Percentiles rank a stretch among this genome's conserved stretches.
Evolutionary conservation across 2,329 filamentous ascomycete genomes (phyloP).

Genomic region (Arachnomyces sp.): DNA sequence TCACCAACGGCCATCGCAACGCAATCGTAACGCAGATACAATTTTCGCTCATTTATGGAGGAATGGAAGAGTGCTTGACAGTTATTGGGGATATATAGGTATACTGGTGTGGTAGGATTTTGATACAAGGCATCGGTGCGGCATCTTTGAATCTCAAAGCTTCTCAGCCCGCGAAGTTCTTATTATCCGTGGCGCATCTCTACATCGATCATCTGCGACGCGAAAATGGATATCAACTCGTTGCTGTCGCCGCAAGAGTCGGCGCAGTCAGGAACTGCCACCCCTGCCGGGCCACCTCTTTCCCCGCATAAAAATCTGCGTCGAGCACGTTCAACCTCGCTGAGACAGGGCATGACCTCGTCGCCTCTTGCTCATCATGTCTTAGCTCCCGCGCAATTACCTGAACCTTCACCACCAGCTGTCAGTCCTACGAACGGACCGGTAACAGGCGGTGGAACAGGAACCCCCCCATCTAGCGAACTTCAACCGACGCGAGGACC

Average conservation of each 20-base stretch:
- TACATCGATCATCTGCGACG: not conserved
- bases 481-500: conserved; percentile 30
- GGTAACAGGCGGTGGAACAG: conserved; percentile 21
- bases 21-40: too few species aligned
- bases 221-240: conserved; percentile 38
- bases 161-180: too few species aligned
- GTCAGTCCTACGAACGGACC: conserved; percentile 24
- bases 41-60: too few species aligned
- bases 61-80: too few species aligned
- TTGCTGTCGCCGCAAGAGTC: conserved; percentile 38
- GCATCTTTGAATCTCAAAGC: too few species aligned
- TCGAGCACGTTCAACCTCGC: conserved; percentile 26
- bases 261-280: conserved; percentile 29
- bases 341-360: conserved; percentile 28
- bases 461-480: conserved; percentile 28
- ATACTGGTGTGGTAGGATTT: too few species aligned
- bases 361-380: conserved; percentile 38
- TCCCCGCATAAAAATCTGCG: conserved; percentile 31
- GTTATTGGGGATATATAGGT: too few species aligned
- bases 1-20: too few species aligned
- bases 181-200: not conserved
- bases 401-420: conserved; percentile 30
- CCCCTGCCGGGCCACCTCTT: conserved; percentile 16
- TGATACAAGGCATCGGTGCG: too few species aligned
- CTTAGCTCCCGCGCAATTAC: conserved; percentile 27